Base-by-base conservation (phyloP, 1,284 basidiomycete species). In the Schizophyllum amplum region DNA sequence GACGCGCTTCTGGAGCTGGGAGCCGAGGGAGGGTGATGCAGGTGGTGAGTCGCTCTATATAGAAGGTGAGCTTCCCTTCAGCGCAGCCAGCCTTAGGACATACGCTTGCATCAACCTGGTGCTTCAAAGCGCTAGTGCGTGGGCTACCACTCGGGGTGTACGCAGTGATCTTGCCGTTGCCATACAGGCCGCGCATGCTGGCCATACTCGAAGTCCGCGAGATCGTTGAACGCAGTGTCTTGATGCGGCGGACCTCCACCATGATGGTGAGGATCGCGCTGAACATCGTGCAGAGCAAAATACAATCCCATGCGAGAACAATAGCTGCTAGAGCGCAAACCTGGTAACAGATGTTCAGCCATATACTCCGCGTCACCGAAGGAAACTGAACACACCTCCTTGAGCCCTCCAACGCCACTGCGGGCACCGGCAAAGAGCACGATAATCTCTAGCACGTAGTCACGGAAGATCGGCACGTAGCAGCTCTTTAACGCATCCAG, bases 391-490 rank as follows among this genome's bases (percentile, higher is more conserved):
- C n/a, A n/a, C 66, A 98, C 97, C 71, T 99, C 95, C 63, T 85
- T 87, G 54, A 99, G 76, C 5, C 97, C 97, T 26, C 88, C 87
- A 26, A 98, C 92, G 55, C 87, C 87, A 62, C 87, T 90, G 64
- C 89, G 86, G 1, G 94, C 94, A 22, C 96, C 96, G 23, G 95
- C 80, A 33, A 88, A 75, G 17, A 99, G 81, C 1, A 98, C 94
- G 5, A 86, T 87, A 55, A 99, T 89, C 67, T 99, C 96, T 54
- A 98, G 81, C 1, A 87, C 85, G 65, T 97, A 99, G 70, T 98
- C 96, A 23, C 95, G 81, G 52, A 98, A 83, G 64, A 98, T 94
- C 49, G 84, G 81, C 24, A 86, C 81, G 57, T 94, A 95, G 15
- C 87, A 86, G 27, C 82, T 78, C 58, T 84, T 80, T 56, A 98